Conservation (phyloP, 768 basidiomycete species). For the Ramaria sp. region DNA sequence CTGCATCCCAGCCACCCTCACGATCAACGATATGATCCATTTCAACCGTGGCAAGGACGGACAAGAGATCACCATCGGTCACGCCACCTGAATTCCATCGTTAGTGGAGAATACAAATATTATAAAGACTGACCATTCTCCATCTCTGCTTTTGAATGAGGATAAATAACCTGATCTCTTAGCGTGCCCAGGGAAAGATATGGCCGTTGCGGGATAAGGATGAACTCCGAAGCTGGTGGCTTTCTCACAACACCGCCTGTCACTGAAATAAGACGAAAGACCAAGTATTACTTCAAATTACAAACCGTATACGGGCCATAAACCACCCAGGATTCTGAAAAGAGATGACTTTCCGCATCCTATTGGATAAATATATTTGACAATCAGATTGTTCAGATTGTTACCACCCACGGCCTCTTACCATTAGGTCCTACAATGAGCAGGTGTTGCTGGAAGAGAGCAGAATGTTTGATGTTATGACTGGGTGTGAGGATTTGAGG, state of each 20-base stretch:
- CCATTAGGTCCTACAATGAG: conserved; percentile 95
- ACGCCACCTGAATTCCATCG: conserved; percentile 38
- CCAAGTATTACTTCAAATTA: not conserved
- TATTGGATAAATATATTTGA: conserved; percentile 15
- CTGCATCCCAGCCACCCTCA: conserved; percentile 91
- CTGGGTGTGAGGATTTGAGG: not conserved
- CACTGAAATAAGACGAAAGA: not conserved
- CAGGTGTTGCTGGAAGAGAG: conserved; percentile 59
- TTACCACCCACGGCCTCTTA: conserved; percentile 15
- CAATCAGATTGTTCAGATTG: not conserved
- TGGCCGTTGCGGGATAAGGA: conserved; percentile 91
- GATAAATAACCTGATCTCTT: conserved; percentile 94
- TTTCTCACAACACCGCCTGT: conserved; percentile 72
- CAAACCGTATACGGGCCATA: conserved; percentile 74
- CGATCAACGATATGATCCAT: conserved; percentile 82
- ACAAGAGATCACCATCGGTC: conserved; percentile 63
- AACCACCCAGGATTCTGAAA: conserved; percentile 90
- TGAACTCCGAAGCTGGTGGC: conserved; percentile 80
- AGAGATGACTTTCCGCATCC: conserved; percentile 85
- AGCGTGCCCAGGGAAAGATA: conserved; percentile 92
- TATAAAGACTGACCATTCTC: conserved; percentile 41
- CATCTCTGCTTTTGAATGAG: conserved; percentile 78
- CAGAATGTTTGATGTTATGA: conserved; percentile 3
- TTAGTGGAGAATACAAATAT: not conserved
- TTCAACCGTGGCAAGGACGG: conserved; percentile 66